Evolutionary conservation across 352 stramenopile genomes (phyloP).

Genomic region (Thraustochytrium striatum): DNA sequence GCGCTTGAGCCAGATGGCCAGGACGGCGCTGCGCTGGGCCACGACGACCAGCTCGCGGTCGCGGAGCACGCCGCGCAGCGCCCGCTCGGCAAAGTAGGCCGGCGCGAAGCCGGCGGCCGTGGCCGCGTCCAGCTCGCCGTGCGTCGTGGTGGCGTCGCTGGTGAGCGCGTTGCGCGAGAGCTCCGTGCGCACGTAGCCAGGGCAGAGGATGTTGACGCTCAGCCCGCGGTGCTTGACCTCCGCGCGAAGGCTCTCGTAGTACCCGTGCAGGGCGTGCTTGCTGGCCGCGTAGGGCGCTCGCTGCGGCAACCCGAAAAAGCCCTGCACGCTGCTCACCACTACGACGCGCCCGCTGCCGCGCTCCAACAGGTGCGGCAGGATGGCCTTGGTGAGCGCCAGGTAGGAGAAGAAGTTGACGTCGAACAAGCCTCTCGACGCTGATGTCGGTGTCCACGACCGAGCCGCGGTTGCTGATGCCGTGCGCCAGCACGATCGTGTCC

Average conservation of each 20-base stretch:
- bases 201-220: constrained; percentile 60
- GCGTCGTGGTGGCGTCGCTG: constrained; percentile 56
- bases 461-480: constrained; percentile 57
- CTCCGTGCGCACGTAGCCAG: constrained; percentile 67
- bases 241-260: constrained; percentile 63
- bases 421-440: constrained; percentile 57
- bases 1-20: constrained; percentile 52
- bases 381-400: constrained; percentile 55
- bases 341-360: constrained; percentile 43
- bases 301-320: constrained; percentile 62
- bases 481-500: constrained; percentile 60
- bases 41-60: constrained; percentile 53
- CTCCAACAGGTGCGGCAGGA: constrained; percentile 50
- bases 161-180: constrained; percentile 60
- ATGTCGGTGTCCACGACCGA: constrained; percentile 55
- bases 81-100: constrained; percentile 46
- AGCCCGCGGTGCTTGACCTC: constrained; percentile 60
- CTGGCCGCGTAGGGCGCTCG: constrained; percentile 64
- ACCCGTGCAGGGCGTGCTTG: constrained; percentile 70
- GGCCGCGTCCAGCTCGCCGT: constrained; percentile 62
- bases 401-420: constrained; percentile 59
- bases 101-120: constrained; percentile 59
- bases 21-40: constrained; percentile 51
- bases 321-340: constrained; percentile 56
- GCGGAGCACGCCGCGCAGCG: constrained; percentile 41